phyloP scores from a whole-genome alignment of 1,284 basidiomycete species.

The Inonotus obliquus region DNA sequence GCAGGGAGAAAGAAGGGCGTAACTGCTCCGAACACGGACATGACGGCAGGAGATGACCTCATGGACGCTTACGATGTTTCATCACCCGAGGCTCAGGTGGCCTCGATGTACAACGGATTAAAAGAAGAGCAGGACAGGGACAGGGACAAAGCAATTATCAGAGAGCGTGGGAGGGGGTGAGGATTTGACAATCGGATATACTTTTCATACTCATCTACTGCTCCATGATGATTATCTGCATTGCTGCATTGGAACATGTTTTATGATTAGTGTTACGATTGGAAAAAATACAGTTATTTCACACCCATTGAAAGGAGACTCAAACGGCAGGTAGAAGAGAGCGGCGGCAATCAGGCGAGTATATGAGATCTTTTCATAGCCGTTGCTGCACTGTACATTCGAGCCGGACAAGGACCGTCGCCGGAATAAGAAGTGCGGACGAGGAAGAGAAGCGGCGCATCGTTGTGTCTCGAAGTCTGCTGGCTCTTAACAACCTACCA shows the following conservation, averaged over 20 bases:
- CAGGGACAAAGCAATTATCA: constrained; percentile 12
- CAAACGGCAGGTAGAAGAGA: background rate
- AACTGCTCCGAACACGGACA: constrained; percentile 3
- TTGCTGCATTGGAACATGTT: background rate
- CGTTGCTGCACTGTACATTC: background rate
- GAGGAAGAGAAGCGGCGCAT: background rate
- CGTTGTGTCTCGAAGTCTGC: constrained; percentile 2
- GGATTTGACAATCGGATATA: background rate
- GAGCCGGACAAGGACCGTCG: background rate
- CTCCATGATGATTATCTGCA: background rate
- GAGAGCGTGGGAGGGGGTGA: constrained; percentile 4
- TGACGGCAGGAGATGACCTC: constrained; percentile 32
- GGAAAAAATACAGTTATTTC: background rate
- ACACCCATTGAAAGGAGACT: background rate
- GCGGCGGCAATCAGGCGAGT: constrained; percentile 3
- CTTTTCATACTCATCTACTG: background rate
- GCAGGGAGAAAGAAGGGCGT: constrained; percentile 22
- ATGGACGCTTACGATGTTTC: constrained; percentile 15
- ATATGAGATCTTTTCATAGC: constrained; percentile 4
- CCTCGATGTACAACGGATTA: constrained; percentile 16
- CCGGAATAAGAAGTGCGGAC: background rate
- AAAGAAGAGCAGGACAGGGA: constrained; percentile 20
- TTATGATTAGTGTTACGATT: background rate
- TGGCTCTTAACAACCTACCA: background rate
- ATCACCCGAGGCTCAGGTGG: constrained; percentile 12